Conservation (phyloP, 1,139 yeast genomes). For the Entelexis sorbosivorans region DNA sequence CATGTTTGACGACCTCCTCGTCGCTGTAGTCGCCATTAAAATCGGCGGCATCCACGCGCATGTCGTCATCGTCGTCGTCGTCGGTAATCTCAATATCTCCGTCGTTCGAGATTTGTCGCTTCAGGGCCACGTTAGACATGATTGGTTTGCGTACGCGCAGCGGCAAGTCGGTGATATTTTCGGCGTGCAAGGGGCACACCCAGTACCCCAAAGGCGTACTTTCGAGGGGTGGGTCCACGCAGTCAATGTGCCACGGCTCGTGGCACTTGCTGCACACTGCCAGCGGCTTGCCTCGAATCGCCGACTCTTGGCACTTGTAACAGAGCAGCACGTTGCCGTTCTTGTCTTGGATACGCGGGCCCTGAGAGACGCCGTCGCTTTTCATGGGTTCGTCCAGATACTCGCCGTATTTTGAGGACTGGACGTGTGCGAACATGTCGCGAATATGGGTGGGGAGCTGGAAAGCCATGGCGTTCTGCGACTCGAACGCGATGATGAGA, state of each 20-base stretch:
- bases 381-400: conserved; percentile 38
- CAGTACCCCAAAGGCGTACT: conserved; percentile 70
- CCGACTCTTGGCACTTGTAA: conserved; percentile 64
- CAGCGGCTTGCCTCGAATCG: conserved; percentile 42
- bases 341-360: conserved; percentile 44
- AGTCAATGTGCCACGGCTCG: conserved; percentile 86
- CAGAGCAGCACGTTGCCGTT: conserved; percentile 58
- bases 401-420: conserved; percentile 57
- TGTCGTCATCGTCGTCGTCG: conserved; percentile 31
- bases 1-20: conserved; percentile 10
- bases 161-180: conserved; percentile 34
- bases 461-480: conserved; percentile 62
- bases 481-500: conserved; percentile 46
- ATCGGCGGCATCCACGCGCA: neutral
- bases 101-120: conserved; percentile 52
- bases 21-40: conserved; percentile 5
- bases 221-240: conserved; percentile 56
- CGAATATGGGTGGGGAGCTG: conserved; percentile 57
- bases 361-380: conserved; percentile 8
- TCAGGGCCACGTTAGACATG: conserved; percentile 44
- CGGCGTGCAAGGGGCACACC: conserved; percentile 88
- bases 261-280: conserved; percentile 80
- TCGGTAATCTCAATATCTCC: conserved; percentile 55
- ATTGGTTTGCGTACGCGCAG: conserved; percentile 47
- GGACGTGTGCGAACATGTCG: conserved; percentile 65